Base-by-base conservation (phyloP, 345 rosid genomes). In the Carallia pectinifolia region DNA sequence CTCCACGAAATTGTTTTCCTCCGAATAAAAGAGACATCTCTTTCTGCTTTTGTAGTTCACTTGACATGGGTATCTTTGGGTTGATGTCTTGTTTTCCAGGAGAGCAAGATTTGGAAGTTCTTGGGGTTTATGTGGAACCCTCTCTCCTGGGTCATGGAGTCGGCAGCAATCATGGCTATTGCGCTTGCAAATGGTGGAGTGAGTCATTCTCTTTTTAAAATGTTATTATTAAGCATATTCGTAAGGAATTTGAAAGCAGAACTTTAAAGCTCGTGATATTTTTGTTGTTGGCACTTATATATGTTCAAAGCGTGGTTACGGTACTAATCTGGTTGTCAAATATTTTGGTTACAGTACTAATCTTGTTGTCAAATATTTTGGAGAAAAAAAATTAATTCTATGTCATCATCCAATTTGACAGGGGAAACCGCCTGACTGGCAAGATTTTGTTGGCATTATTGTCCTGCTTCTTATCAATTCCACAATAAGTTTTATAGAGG, bases 61-160 rank as follows among this genome's bases (percentile, higher is more conserved):
- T 40, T 3, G 6, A 63, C 60, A 58, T 59, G 58, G 27, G 34
- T 55, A 17, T 47, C 6, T 15, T 27, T 67, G 12, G 58, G 30
- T 66, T 67, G 31, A 30, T 47, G 50, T 73, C 68, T 6, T 54
- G 48, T 47, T 65, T 69, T 74, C 58, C 85, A 85, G 92, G 90
- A 88, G 74, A 82, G 88, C 52, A 88, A 88, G 70, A 0, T 88
- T 69, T 73, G 84, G 68, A 88, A 47, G 52, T 47, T 47, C 52
- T 7, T 47, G 52, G 52, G 52, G 9, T 52, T 52, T 52, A 52
- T 17, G 92, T 88, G 92, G 92, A 87, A 87, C 59, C 91, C 89
- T 71, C 86, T 87, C 38, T 85, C 92, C 61, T 87, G 92, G 92
- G 92, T 85, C 37, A 88, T 88, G 92, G 92, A 88, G 82, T 89